Evolutionary conservation across 352 stramenopile species (phyloP).

Genomic region (Phytophthora aleatoria): DNA sequence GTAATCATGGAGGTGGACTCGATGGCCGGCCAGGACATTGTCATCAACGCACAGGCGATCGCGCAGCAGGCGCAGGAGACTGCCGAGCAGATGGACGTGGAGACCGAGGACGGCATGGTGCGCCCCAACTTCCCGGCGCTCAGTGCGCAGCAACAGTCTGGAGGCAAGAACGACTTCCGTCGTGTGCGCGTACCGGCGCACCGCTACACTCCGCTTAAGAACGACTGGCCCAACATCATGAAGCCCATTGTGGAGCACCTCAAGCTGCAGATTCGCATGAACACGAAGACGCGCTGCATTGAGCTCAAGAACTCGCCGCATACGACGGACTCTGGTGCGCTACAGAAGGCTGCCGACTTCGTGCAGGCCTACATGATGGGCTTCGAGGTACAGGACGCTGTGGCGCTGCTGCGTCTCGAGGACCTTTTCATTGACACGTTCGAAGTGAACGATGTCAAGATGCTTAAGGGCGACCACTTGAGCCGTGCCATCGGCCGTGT

Average conservation of each 20-base stretch:
- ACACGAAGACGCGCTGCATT: constrained; percentile 98
- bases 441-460: constrained; percentile 97
- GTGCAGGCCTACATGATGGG: constrained; percentile 99
- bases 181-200: constrained; percentile 96
- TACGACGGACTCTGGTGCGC: constrained; percentile 92
- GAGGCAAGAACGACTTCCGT: constrained; percentile 95
- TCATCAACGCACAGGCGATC: constrained; percentile 59
- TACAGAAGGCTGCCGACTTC: constrained; percentile 98
- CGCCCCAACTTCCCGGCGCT: constrained; percentile 79
- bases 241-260: constrained; percentile 99
- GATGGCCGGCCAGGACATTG: constrained; percentile 58
- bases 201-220: constrained; percentile 98
- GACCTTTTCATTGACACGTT: constrained; percentile 99
- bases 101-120: constrained; percentile 53
- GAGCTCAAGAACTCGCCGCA: constrained; percentile 97
- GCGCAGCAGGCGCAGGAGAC: constrained; percentile 54
- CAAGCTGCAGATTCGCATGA: constrained; percentile 98
- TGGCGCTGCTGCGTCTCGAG: constrained; percentile 98
- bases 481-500: constrained; percentile 98
- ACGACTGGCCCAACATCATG: constrained; percentile 99
- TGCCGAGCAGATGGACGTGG: constrained; percentile 63
- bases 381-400: constrained; percentile 98
- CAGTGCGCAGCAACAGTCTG: constrained; percentile 70
- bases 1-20: constrained; percentile 75
- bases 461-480: constrained; percentile 98